Conservation (phyloP, 352 stramenopile species). For the Phytopythium chamaehyphon region DNA sequence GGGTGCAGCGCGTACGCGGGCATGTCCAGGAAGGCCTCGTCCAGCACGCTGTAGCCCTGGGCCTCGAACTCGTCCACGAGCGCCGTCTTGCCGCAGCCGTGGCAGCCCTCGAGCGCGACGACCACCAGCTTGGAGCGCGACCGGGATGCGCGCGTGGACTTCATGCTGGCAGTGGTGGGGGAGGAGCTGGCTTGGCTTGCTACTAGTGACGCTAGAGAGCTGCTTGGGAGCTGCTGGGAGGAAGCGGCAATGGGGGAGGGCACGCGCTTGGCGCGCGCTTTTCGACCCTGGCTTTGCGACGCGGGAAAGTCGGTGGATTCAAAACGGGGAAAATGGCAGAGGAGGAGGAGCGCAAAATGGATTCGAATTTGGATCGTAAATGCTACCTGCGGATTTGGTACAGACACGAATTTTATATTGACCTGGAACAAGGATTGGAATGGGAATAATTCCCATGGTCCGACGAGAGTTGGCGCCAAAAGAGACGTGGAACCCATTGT, state of each 20-base stretch:
- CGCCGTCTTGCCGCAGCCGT: conserved; percentile 83
- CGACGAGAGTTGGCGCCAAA: no score
- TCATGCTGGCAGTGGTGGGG: conserved; percentile 11
- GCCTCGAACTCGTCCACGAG: conserved; percentile 72
- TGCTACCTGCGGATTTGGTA: no score
- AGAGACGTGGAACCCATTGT: no score
- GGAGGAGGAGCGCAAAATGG: no score
- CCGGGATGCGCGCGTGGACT: conserved; percentile 5
- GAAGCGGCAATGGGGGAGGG: neutral
- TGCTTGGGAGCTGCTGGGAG: neutral
- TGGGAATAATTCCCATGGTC: no score
- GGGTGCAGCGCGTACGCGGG: conserved; percentile 77
- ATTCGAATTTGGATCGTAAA: no score
- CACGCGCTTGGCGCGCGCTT: conserved; percentile 5
- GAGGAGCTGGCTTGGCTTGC: neutral
- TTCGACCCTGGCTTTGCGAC: neutral
- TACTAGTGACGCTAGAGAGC: neutral
- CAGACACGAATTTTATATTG: no score
- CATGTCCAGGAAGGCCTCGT: conserved; percentile 90
- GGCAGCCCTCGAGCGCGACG: conserved; percentile 85
- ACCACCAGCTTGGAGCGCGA: conserved; percentile 65
- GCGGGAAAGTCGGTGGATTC: neutral
- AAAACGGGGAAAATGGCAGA: conserved; percentile 1
- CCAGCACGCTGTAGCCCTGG: conserved; percentile 73
- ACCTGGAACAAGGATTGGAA: no score